Evolutionary conservation across 495 filamentous ascomycete species (phyloP).

Genomic region (Bathelium albidoporum): DNA sequence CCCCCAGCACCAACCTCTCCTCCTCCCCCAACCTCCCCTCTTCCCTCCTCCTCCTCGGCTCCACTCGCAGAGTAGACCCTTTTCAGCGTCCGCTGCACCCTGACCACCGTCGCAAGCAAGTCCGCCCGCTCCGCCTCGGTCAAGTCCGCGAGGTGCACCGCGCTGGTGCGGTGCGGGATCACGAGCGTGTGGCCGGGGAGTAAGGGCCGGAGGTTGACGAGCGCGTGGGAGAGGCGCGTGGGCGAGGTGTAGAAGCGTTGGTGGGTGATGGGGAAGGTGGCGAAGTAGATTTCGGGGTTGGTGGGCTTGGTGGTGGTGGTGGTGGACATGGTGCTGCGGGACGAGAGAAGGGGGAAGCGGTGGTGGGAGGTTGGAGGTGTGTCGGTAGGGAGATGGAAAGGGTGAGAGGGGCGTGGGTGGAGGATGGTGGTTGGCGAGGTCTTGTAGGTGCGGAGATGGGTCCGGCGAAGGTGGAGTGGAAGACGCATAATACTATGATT

Average conservation of each 20-base stretch:
- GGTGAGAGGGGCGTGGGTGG: not conserved
- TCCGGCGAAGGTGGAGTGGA: not conserved
- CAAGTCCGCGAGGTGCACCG: slow-evolving; percentile 68
- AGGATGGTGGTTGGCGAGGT: not conserved
- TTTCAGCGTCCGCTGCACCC: slow-evolving; percentile 67
- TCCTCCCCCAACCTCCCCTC: not conserved
- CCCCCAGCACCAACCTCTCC: not conserved
- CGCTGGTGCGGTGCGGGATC: slow-evolving; percentile 51
- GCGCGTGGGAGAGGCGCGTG: slow-evolving; percentile 66
- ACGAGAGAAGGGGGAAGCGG: not conserved
- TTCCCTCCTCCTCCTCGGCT: slow-evolving; percentile 28
- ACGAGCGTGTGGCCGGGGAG: slow-evolving; percentile 90
- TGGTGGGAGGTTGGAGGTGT: not conserved
- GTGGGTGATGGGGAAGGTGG: slow-evolving; percentile 15
- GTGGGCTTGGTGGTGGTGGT: not conserved
- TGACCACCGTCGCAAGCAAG: slow-evolving; percentile 74
- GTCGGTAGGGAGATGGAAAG: not conserved
- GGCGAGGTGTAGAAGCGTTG: slow-evolving; percentile 65
- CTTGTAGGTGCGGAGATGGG: not conserved
- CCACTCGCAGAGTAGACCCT: slow-evolving; percentile 42
- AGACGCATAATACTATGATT: not conserved
- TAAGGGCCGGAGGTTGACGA: slow-evolving; percentile 91
- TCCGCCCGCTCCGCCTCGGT: slow-evolving; percentile 64
- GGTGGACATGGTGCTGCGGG: slow-evolving; percentile 5
- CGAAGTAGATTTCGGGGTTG: slow-evolving; percentile 5